Evolutionary conservation across 345 rosid genomes (phyloP).

Genomic region (Cochlearia excelsa): DNA sequence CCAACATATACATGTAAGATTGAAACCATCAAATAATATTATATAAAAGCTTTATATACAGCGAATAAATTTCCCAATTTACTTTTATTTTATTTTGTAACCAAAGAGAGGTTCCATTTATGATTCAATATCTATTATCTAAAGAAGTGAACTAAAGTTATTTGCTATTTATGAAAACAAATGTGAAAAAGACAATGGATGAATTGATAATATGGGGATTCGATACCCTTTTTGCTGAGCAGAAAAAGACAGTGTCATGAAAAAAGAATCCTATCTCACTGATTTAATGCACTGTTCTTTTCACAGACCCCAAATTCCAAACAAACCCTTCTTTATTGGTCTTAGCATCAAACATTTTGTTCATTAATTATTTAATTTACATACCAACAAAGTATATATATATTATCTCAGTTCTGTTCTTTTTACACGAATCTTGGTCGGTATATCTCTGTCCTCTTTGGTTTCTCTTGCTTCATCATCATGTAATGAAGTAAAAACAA

Average conservation of each 20-base stretch:
- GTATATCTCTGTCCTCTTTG: conserved; percentile 29
- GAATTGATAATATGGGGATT: conserved; percentile 31
- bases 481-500: not conserved
- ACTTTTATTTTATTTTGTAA: too few relatives aligned
- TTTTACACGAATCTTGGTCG: conserved; percentile 38
- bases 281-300: conserved; percentile 34
- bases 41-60: too few relatives aligned
- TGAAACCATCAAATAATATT: too few relatives aligned
- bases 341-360: conserved; percentile 10
- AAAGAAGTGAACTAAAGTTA: not conserved
- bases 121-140: not conserved
- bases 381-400: conserved; percentile 35
- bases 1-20: too few relatives aligned
- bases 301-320: conserved; percentile 24
- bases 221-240: conserved; percentile 27
- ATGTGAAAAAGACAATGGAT: conserved; percentile 34
- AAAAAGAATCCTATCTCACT: conserved; percentile 32
- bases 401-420: conserved; percentile 37
- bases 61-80: too few relatives aligned
- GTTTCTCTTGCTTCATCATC: conserved; percentile 10
- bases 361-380: conserved; percentile 22
- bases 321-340: conserved; percentile 10
- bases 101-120: too few relatives aligned
- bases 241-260: conserved; percentile 28
- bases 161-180: conserved; percentile 25